Conservation (phyloP, 140 eudicot species). For the Anethum foeniculum region DNA sequence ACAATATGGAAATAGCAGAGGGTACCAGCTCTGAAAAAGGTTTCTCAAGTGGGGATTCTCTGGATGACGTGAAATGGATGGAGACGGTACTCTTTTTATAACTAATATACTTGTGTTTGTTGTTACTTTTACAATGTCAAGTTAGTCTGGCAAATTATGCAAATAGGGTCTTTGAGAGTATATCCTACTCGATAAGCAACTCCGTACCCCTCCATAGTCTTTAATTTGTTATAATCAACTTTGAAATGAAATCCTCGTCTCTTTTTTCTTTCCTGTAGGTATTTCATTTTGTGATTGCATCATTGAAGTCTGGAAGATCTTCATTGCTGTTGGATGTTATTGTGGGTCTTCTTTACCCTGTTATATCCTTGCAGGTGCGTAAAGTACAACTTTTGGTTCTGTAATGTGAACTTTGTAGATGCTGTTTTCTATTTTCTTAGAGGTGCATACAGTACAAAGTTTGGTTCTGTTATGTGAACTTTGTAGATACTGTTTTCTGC, state of each 20-base stretch:
- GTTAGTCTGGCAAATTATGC: neutral
- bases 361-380: slow-evolving; percentile 89
- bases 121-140: neutral
- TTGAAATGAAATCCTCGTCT: neutral
- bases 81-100: slow-evolving; percentile 58
- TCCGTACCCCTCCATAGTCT: neutral
- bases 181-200: neutral
- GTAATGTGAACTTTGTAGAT: neutral
- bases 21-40: slow-evolving; percentile 34
- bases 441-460: no score
- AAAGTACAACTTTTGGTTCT: neutral
- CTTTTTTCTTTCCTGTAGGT: slow-evolving; percentile 36
- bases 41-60: slow-evolving; percentile 39
- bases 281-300: slow-evolving; percentile 75
- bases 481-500: neutral
- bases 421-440: neutral
- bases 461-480: neutral
- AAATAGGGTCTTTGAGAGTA: neutral
- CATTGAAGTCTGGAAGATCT: slow-evolving; percentile 92
- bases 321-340: slow-evolving; percentile 69
- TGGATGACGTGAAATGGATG: slow-evolving; percentile 92
- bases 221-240: neutral
- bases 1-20: slow-evolving; percentile 37
- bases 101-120: neutral
- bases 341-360: slow-evolving; percentile 87